Percentiles rank a stretch among this genome's conserved stretches.
These are phyloP conservation scores for Viridothelium virens DNA, from an alignment of 495 filamentous ascomycete species.

Conservation along the genomic window DNA sequence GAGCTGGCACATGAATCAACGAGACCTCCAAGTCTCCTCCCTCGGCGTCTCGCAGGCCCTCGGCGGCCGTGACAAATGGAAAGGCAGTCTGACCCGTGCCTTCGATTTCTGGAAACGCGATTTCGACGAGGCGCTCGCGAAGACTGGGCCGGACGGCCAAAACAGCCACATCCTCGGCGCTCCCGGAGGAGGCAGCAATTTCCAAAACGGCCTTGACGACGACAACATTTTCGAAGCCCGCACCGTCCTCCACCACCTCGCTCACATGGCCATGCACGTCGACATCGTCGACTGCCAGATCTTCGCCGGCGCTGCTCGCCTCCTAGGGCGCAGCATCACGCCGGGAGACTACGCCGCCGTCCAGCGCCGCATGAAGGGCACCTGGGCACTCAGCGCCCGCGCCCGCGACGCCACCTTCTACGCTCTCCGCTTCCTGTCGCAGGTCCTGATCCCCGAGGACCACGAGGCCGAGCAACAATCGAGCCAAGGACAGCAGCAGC, in stretches of 20 bases:
- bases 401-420: constrained; percentile 93
- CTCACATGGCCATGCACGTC: constrained; percentile 97
- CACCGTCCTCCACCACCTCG: constrained; percentile 83
- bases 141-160: constrained; percentile 23
- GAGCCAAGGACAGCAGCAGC: constrained; percentile 16
- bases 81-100: constrained; percentile 73
- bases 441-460: constrained; percentile 59
- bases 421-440: constrained; percentile 75
- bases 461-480: constrained; percentile 11
- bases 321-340: constrained; percentile 81
- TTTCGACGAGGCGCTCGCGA: constrained; percentile 73
- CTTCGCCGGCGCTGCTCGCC: constrained; percentile 74
- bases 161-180: constrained; percentile 18
- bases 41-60: constrained; percentile 71
- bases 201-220: constrained; percentile 45
- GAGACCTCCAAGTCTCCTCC: constrained; percentile 88
- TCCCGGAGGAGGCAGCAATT: constrained; percentile 31
- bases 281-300: constrained; percentile 98
- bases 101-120: constrained; percentile 95
- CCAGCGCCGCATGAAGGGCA: constrained; percentile 74
- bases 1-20: constrained; percentile 96
- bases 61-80: constrained; percentile 88
- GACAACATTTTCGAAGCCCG: constrained; percentile 79
- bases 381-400: constrained; percentile 86
- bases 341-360: constrained; percentile 71